These are phyloP conservation scores for Podila clonocystis DNA, from an alignment of 192 early-diverging fungal genomes.

Conservation along the genomic window DNA sequence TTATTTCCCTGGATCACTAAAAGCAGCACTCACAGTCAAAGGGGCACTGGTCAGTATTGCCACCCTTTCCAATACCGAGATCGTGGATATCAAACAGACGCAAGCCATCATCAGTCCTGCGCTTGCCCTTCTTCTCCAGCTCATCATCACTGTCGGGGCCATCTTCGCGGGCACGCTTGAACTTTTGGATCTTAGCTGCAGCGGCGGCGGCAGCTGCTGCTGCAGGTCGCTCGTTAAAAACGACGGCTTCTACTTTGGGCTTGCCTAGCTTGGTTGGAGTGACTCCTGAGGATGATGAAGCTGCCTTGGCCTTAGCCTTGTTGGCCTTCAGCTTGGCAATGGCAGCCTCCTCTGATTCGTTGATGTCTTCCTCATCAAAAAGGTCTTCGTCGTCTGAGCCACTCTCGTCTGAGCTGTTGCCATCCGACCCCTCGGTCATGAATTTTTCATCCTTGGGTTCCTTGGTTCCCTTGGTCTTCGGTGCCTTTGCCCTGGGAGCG, in stretches of 20 bases:
- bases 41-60: constrained; percentile 57
- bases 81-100: constrained; percentile 57
- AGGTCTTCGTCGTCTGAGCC: constrained; percentile 8
- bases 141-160: constrained; percentile 50
- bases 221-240: constrained; percentile 46
- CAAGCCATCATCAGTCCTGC: constrained; percentile 56
- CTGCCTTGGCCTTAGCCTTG: background rate
- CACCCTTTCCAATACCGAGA: constrained; percentile 55
- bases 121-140: constrained; percentile 47
- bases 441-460: background rate
- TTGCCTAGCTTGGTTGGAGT: constrained; percentile 17
- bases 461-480: constrained; percentile 1
- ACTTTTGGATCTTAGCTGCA: constrained; percentile 44
- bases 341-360: constrained; percentile 44
- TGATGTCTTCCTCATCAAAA: constrained; percentile 46
- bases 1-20: constrained; percentile 4
- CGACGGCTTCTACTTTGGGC: constrained; percentile 42
- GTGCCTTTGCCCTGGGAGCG: background rate
- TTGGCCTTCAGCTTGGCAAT: constrained; percentile 33
- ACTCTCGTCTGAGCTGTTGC: background rate
- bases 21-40: constrained; percentile 64
- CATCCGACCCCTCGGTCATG: background rate
- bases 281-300: background rate
- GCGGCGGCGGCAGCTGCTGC: constrained; percentile 45
- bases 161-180: constrained; percentile 27